phyloP scores from a whole-genome alignment of 2,329 filamentous ascomycete genomes.

The Chaetomium sp. region DNA sequence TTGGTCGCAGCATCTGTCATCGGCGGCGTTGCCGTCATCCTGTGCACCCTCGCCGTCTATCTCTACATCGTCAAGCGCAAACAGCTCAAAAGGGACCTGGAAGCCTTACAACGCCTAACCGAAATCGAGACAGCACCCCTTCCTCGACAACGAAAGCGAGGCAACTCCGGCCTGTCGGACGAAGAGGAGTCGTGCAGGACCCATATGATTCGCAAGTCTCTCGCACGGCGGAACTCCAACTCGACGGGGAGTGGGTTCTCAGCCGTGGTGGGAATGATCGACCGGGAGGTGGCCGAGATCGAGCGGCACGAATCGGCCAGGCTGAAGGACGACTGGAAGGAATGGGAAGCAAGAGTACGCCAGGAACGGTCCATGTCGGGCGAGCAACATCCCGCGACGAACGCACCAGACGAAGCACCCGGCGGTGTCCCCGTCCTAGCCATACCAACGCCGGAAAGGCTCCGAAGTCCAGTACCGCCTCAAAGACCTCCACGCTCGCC shows the following conservation, averaged over 20 bases:
- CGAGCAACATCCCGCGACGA: constrained; percentile 22
- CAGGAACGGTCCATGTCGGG: constrained; percentile 19
- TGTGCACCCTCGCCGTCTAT: constrained; percentile 20
- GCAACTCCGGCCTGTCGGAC: constrained; percentile 21
- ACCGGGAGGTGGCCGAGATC: constrained; percentile 13
- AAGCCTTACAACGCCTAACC: constrained; percentile 24
- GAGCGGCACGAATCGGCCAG: constrained; percentile 20
- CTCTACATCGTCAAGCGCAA: constrained; percentile 20
- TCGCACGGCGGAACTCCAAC: constrained; percentile 27
- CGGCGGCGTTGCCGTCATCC: constrained; percentile 23
- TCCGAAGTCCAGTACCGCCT: constrained; percentile 6
- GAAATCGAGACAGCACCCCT: constrained; percentile 7
- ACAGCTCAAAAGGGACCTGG: constrained; percentile 22
- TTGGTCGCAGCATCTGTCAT: constrained; percentile 28
- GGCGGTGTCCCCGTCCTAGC: constrained; percentile 11
- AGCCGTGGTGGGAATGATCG: constrained; percentile 5
- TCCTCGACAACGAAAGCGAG: constrained; percentile 24
- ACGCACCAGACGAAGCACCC: not conserved
- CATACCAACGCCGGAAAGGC: constrained; percentile 16
- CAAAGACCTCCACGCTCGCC: not conserved
- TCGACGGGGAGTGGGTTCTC: constrained; percentile 6
- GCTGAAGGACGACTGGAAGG: constrained; percentile 33
- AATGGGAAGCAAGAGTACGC: constrained; percentile 31
- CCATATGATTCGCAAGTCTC: constrained; percentile 40
- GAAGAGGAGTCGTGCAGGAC: constrained; percentile 34